Evolutionary conservation across 441 rosid species (phyloP), one percentile per base, ranked within the genome.

Genomic region (Cnidoscolus chayamansa): DNA sequence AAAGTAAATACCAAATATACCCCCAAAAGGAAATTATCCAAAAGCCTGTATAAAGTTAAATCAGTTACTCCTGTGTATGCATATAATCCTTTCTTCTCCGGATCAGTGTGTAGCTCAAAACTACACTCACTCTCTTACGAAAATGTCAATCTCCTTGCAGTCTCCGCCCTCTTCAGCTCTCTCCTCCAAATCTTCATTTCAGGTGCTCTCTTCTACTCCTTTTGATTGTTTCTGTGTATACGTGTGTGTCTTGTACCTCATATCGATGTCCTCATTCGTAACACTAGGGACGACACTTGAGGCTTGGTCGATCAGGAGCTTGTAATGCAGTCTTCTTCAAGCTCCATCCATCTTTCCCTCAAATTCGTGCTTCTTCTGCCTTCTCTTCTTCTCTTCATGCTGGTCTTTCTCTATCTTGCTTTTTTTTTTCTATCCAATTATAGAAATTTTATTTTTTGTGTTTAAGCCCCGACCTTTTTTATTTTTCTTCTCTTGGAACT

Each of bases 121-220:
- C 62, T 20, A 57, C 32, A 6, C 0, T 20, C 61, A 15, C 1
- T 13, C 11, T 68, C 1, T 63, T 63, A 8, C 16, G 3, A 68
- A 78, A 76, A 90, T 91, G 97, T 19, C 89, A 72, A 72, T 87
- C 79, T 74, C 93, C 82, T 86, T 91, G 97, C 93, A 81, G 83
- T 81, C 90, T 93, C 90, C 98, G 90, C 85, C 88, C 37, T 82
- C 86, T 70, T 45, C 83, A 30, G 71, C 86, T 81, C 81, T 85
- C 82, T 81, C 87, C 55, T 82, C 85, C 77, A 76, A 81, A 45
- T 73, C 90, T 45, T 78, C 81, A 66, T 67, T 79, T 65, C 85
- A 65, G 73, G 97, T 85, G 65, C 63, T 63, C 66, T 63, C 56
- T 16, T 16, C 43, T 72, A 13, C 58, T 70, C 61, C 63, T 66